Base-by-base conservation (phyloP, 192 early-diverging fungal genomes). In the Entomortierella parvispora region DNA sequence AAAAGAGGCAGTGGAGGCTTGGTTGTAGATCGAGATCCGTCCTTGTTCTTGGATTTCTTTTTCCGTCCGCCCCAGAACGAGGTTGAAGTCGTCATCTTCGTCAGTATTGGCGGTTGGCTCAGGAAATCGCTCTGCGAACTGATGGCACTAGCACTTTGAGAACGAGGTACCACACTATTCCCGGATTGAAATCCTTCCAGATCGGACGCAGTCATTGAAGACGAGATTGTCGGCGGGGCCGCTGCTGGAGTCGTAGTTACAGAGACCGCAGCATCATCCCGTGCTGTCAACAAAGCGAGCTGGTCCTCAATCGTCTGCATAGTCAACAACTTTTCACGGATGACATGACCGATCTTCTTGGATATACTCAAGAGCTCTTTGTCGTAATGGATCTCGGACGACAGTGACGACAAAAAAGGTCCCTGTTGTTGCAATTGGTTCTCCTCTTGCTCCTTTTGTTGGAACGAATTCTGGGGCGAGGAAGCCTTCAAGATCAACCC, bases 261-360 rank as follows among this genome's bases (percentile, higher is more conserved):
- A n/a, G 33, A 48, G 33, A 62, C 68, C 45, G 42, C 11, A 8
- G 47, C 43, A 22, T 45, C 66, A 37, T 77, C 61, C 11, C 66
- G 58, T 31, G 11, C 40, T 2, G 65, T 63, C 28, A 77, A 43
- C 10, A 68, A 40, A 28, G 22, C 42, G n/a, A 77, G 31, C 49
- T 64, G 65, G 22, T 68, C 61, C 55, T 77, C 65, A 25, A 77
- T 77, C 28, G 60, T 81, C 29, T 69, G 69, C 53, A 74, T 76
- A 3, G 70, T 74, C 42, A 34, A 20, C 20, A 81, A 14, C 45
- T 81, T 81, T 18, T 75, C 80, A 20, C 65, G 55, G 34, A 81
- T 68, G 2, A 84, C 80, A 47, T 82, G 77, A 17, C 72, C 50
- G 40, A 82, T 71, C 49, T 79, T 68, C 29, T 84, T 82, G 25